Conservation (phyloP, 352 stramenopile species). For the Phytophthora sp. region DNA sequence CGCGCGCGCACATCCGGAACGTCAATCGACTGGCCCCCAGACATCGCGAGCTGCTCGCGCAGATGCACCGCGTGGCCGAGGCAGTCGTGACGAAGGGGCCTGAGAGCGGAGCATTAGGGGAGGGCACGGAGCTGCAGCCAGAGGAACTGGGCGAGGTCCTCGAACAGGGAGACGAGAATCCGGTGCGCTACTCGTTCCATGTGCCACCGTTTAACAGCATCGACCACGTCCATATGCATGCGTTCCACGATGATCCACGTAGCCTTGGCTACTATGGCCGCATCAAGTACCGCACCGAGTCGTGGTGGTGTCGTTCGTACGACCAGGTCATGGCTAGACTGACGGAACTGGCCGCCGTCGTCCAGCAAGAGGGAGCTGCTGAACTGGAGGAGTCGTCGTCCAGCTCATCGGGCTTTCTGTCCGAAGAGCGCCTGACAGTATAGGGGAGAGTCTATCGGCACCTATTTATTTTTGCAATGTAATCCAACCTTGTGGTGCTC, state of each 20-base stretch:
- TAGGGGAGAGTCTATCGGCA: slow-evolving; percentile 18
- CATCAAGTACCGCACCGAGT: slow-evolving; percentile 84
- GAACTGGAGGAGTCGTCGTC: slow-evolving; percentile 22
- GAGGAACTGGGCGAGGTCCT: slow-evolving; percentile 1
- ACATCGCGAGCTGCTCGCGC: slow-evolving; percentile 60
- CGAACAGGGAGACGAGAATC: slow-evolving; percentile 9
- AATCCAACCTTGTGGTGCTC: slow-evolving; percentile 18
- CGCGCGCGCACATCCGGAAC: slow-evolving; percentile 80
- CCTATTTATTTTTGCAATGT: slow-evolving; percentile 39
- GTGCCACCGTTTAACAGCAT: slow-evolving; percentile 87
- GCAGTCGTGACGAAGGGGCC: slow-evolving; percentile 40
- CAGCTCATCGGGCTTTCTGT: slow-evolving; percentile 23
- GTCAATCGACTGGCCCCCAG: slow-evolving; percentile 62
- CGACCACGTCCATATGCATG: slow-evolving; percentile 90
- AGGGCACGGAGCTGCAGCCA: slow-evolving; percentile 18
- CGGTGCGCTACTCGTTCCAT: slow-evolving; percentile 65
- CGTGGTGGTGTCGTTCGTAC: slow-evolving; percentile 85
- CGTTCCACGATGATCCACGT: slow-evolving; percentile 54
- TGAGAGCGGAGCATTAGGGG: slow-evolving; percentile 3
- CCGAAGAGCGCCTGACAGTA: slow-evolving; percentile 15
- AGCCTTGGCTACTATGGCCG: slow-evolving; percentile 61
- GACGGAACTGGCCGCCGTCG: slow-evolving; percentile 17
- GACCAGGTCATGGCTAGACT: slow-evolving; percentile 65
- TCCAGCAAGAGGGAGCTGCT: slow-evolving; percentile 12
- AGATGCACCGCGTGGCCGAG: slow-evolving; percentile 70